phyloP scores from a whole-genome alignment of 139 green algal genomes.

The Chlamydomonas sp. region DNA sequence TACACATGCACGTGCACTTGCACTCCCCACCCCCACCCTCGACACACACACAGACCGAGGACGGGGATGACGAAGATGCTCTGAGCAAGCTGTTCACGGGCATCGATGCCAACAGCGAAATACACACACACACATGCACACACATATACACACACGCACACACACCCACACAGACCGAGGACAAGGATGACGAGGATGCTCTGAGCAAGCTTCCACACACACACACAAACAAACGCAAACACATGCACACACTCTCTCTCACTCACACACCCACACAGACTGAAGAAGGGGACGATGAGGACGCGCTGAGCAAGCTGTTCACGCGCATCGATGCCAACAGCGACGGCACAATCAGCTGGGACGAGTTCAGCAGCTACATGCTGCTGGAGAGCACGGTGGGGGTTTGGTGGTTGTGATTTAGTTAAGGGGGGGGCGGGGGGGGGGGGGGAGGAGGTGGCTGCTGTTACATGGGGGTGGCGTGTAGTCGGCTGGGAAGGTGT shows the following conservation, averaged over 20 bases:
- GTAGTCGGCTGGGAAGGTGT: too few species aligned
- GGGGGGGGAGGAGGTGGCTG: background rate
- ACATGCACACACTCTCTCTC: too few species aligned
- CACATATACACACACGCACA: background rate
- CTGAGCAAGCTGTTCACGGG: constrained; percentile 17
- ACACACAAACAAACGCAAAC: too few species aligned
- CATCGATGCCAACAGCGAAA: constrained; percentile 71
- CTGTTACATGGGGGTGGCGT: too few species aligned
- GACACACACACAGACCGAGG: too few species aligned
- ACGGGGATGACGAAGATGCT: too few species aligned
- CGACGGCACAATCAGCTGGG: constrained; percentile 66
- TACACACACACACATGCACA: too few species aligned
- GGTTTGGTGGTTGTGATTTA: too few species aligned
- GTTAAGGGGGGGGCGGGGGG: background rate
- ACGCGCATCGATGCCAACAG: constrained; percentile 65
- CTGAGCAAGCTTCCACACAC: background rate
- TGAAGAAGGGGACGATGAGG: constrained; percentile 42
- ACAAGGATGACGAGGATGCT: background rate
- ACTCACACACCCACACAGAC: too few species aligned
- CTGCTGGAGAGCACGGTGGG: constrained; percentile 52
- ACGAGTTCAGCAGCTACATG: constrained; percentile 70
- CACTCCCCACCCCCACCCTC: too few species aligned
- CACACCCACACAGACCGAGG: background rate
- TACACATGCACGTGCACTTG: too few species aligned
- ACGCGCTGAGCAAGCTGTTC: constrained; percentile 51